phyloP scores from a whole-genome alignment of 148 eudicot species.

The Vaccinium darrowii region DNA sequence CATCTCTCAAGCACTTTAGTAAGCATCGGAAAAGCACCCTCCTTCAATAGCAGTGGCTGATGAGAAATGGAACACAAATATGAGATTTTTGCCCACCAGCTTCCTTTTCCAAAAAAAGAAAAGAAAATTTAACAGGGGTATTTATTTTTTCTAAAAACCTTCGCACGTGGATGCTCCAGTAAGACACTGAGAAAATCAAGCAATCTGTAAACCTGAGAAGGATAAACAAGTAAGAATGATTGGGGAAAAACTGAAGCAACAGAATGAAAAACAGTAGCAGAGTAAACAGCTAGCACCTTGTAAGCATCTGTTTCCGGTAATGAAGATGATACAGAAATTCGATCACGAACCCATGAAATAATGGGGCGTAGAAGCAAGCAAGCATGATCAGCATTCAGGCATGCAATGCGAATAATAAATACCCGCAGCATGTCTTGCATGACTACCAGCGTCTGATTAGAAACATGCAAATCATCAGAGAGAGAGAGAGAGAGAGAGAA shows the following conservation, averaged over 20 bases:
- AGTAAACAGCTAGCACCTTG: slow-evolving; percentile 51
- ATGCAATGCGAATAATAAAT: slow-evolving; percentile 75
- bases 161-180: slow-evolving; percentile 85
- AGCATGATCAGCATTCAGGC: slow-evolving; percentile 58
- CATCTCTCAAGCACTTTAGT: slow-evolving; percentile 61
- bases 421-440: slow-evolving; percentile 92
- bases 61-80: slow-evolving; percentile 22
- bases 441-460: slow-evolving; percentile 66
- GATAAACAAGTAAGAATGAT: slow-evolving; percentile 10
- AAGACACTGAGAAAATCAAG: slow-evolving; percentile 68
- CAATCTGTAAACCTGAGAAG: slow-evolving; percentile 59
- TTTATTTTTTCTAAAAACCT: slow-evolving; percentile 42
- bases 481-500: neutral
- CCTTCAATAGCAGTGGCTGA: slow-evolving; percentile 72
- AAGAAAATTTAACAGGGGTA: neutral
- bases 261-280: neutral
- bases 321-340: slow-evolving; percentile 43
- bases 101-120: neutral
- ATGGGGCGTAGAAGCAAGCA: slow-evolving; percentile 68
- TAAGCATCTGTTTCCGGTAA: slow-evolving; percentile 65
- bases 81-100: slow-evolving; percentile 1
- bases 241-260: neutral
- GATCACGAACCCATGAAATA: slow-evolving; percentile 52
- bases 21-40: slow-evolving; percentile 56
- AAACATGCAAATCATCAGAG: slow-evolving; percentile 18